Conservation (phyloP, 2,329 filamentous ascomycete species). For the Thielaviopsis ethacetica region DNA sequence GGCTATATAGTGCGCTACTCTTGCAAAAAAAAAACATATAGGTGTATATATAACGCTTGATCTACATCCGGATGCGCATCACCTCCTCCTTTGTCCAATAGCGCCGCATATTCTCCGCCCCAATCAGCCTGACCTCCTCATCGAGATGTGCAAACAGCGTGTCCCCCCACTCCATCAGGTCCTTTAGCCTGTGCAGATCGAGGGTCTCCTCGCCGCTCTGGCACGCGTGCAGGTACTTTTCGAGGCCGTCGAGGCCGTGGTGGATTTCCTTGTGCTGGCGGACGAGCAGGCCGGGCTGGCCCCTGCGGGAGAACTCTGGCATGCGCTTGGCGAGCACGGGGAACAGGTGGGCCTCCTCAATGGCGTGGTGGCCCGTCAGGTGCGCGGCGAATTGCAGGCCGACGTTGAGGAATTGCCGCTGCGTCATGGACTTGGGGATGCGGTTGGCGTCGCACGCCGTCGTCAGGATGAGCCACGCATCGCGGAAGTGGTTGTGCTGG, state of each 20-base stretch:
- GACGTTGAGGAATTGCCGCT: slow-evolving; percentile 48
- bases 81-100: slow-evolving; percentile 72
- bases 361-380: slow-evolving; percentile 62
- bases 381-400: slow-evolving; percentile 55
- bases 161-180: slow-evolving; percentile 56
- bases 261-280: slow-evolving; percentile 69
- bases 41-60: neutral
- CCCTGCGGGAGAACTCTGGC: slow-evolving; percentile 47
- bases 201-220: slow-evolving; percentile 36
- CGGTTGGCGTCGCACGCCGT: slow-evolving; percentile 41
- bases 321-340: slow-evolving; percentile 61
- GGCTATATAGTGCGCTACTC: neutral
- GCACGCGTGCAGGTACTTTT: slow-evolving; percentile 48
- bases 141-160: slow-evolving; percentile 74
- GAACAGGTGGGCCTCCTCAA: slow-evolving; percentile 73
- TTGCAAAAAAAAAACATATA: neutral
- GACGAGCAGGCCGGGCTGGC: slow-evolving; percentile 37
- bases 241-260: slow-evolving; percentile 50
- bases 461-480: slow-evolving; percentile 56
- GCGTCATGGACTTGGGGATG: slow-evolving; percentile 46
- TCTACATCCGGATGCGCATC: slow-evolving; percentile 48
- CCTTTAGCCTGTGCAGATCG: slow-evolving; percentile 31
- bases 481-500: slow-evolving; percentile 62
- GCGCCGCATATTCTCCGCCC: slow-evolving; percentile 74
- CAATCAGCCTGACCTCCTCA: slow-evolving; percentile 62